A percentile compares a stretch with the other conserved stretches of the same genome.
phyloP scores from a whole-genome alignment of 257 asterid species.

The Fraxinus anomala region DNA sequence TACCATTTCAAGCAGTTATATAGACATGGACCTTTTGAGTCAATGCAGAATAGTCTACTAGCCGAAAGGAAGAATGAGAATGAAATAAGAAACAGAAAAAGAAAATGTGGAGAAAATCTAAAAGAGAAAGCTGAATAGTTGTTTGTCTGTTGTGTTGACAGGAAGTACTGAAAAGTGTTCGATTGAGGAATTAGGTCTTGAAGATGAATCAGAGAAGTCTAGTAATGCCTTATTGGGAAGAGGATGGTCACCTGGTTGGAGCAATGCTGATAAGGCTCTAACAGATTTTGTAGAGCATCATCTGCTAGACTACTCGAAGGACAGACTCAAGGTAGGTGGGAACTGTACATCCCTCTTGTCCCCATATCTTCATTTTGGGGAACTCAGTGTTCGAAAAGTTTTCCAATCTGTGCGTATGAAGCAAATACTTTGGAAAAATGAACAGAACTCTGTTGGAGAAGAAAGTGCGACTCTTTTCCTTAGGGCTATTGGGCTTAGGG shows the following conservation, averaged over 20 bases:
- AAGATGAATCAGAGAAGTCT: conserved; percentile 76
- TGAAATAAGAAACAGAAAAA: not conserved
- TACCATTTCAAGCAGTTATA: not conserved
- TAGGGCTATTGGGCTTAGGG: conserved; percentile 75
- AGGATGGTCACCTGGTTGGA: conserved; percentile 96
- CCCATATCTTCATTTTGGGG: conserved; percentile 87
- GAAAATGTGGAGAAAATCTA: not conserved
- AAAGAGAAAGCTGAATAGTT: not conserved
- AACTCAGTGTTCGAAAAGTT: conserved; percentile 72
- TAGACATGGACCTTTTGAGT: too few relatives aligned
- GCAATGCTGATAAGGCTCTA: conserved; percentile 71
- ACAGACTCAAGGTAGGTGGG: conserved; percentile 60
- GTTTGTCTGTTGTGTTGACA: conserved; percentile 23
- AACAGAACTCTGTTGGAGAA: conserved; percentile 53
- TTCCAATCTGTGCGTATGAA: conserved; percentile 58
- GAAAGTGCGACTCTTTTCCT: conserved; percentile 61
- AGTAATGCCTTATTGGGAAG: conserved; percentile 84
- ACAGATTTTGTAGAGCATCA: conserved; percentile 65
- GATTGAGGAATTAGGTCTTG: conserved; percentile 72
- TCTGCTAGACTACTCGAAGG: conserved; percentile 62
- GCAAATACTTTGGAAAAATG: conserved; percentile 66
- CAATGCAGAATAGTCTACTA: not conserved
- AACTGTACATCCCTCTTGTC: conserved; percentile 84
- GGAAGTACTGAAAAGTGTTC: conserved; percentile 49
- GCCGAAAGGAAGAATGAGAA: not conserved